A percentile compares a stretch with the other conserved stretches of the same genome.
phyloP scores from a whole-genome alignment of 768 basidiomycete species.

The Amanita thiersii region DNA sequence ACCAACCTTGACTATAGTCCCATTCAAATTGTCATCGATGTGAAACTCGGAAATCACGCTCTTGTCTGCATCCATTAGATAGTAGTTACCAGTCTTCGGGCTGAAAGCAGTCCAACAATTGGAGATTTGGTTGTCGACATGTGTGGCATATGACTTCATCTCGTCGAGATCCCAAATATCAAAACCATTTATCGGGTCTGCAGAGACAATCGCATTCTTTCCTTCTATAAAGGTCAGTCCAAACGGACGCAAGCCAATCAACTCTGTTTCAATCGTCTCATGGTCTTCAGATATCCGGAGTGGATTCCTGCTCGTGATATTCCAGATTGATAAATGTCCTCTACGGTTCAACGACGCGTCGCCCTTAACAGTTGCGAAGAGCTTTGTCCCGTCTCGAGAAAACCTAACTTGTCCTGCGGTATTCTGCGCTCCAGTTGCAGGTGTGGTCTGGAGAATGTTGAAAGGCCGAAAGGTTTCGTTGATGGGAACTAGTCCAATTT shows the following conservation, averaged over 20 bases:
- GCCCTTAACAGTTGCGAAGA: conserved; percentile 43
- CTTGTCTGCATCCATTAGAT: conserved; percentile 34
- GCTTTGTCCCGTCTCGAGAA: conserved; percentile 32
- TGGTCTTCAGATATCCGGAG: conserved; percentile 21
- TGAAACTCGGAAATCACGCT: conserved; percentile 35
- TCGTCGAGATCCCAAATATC: conserved; percentile 21
- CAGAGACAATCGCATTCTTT: conserved; percentile 30
- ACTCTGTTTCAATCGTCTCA: conserved; percentile 22
- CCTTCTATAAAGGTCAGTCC: conserved; percentile 33
- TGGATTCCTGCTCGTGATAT: conserved; percentile 31
- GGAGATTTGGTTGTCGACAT: conserved; percentile 28
- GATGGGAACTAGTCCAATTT: conserved; percentile 29
- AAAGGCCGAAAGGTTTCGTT: conserved; percentile 34
- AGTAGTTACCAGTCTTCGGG: conserved; percentile 33
- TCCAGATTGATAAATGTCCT: conserved; percentile 44
- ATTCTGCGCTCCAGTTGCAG: conserved; percentile 39
- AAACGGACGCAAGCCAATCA: conserved; percentile 40
- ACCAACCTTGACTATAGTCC: conserved; percentile 21
- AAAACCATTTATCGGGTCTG: conserved; percentile 30
- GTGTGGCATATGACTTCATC: conserved; percentile 20
- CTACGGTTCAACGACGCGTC: conserved; percentile 30
- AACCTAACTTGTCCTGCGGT: conserved; percentile 37
- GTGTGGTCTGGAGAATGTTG: conserved; percentile 41
- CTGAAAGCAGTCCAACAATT: conserved; percentile 37
- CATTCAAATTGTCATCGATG: conserved; percentile 35